Evolutionary conservation across 2,329 filamentous ascomycete genomes (phyloP).

Genomic region (Xylaria sp.): DNA sequence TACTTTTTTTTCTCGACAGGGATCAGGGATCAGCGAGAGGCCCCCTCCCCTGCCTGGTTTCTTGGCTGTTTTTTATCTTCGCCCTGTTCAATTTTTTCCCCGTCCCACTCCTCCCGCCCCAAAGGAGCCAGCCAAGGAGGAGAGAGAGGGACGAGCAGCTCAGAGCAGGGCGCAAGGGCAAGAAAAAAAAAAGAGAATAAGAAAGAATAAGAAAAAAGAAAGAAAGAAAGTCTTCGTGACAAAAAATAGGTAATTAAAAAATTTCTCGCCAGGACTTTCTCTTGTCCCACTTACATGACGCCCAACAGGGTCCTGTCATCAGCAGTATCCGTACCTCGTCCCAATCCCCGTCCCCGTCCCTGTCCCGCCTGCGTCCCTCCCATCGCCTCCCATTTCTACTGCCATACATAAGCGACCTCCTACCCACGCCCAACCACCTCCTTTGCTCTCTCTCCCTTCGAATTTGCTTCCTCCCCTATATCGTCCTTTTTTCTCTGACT

Average conservation of each 20-base stretch:
- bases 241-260: conserved; percentile 2
- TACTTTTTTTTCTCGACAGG: neutral
- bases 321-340: no score
- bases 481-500: conserved; percentile 15
- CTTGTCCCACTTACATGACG: conserved; percentile 6
- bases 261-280: conserved; percentile 7
- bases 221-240: conserved; percentile 2
- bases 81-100: conserved; percentile 6
- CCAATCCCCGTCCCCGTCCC: no score
- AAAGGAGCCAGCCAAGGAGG: neutral
- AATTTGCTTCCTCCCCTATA: conserved; percentile 32
- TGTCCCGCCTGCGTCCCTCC: no score
- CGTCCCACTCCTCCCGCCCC: conserved; percentile 7
- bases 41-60: neutral
- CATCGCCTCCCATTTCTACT: neutral
- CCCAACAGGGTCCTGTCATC: conserved; percentile 11
- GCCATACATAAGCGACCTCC: conserved; percentile 19
- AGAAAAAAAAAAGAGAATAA: neutral
- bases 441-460: conserved; percentile 20
- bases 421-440: conserved; percentile 26
- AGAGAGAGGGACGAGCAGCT: neutral
- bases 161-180: neutral
- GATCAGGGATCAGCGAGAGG: conserved; percentile 15
- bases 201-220: conserved; percentile 10
- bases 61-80: conserved; percentile 4